Evolutionary conservation across 2,329 filamentous ascomycete species (phyloP), one percentile per base, ranked within the genome.

Genomic region (Claviceps sorghi): DNA sequence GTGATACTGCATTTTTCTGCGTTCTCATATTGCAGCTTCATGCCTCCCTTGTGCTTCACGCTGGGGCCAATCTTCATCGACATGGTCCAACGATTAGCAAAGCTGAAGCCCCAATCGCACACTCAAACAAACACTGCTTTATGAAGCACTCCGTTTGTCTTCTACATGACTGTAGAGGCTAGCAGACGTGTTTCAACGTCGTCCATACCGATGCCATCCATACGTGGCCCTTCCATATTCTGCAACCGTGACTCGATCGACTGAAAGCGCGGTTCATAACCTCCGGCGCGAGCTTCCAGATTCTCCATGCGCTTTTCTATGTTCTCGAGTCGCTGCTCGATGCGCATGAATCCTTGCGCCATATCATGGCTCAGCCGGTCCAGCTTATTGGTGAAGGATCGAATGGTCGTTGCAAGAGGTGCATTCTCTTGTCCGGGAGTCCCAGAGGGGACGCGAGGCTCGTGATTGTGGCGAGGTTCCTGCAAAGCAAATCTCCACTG

Each of bases 401-500:
- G 72, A 38, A 82, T 72, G 49, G 72, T 78, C 58, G 79, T 78
- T 2, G 75, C 74, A 54, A 80, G 68, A 1, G 78, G 77, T 4
- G 77, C 75, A 60, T 76, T 78, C 60, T 80, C 78, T 55, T 78
- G 74, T 29, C 77, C 76, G 1, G 76, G 72, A 1, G 72, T 70
- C 38, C 73, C 75, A 19, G 76, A 72, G 9, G 76, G 71, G 49
- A 78, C 66, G 54, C 78, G 75, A 34, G 78, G 74, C 58, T 81
- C 78, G 61, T 82, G 78, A 62, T 82, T 82, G 61, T 82, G 78
- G 15, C 77, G 70, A n/a, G 71, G 64, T 53, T 80, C 76, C 55
- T 81, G 78, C 11, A 82, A 73, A 8, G 74, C 75, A 56, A 82
- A 82, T n/a, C 78, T 76, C 78, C 78, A 82, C 64, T 80, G 78